Conservation (phyloP, 164 flowering plant species). For the Cinnamomum micranthum region DNA sequence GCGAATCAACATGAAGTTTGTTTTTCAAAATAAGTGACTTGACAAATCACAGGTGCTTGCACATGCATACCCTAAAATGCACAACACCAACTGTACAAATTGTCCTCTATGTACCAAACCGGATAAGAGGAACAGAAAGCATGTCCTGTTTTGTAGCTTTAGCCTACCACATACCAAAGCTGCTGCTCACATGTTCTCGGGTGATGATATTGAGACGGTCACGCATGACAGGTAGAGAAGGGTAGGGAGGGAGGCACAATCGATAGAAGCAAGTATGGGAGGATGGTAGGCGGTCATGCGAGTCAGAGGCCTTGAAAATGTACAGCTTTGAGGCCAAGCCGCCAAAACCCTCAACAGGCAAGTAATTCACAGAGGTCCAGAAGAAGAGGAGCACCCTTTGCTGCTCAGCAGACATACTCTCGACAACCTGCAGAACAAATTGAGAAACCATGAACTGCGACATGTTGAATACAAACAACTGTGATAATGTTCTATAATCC, state of each 20-base stretch:
- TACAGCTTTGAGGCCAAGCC: conserved; percentile 66
- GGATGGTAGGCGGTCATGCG: conserved; percentile 48
- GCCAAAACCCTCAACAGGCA: conserved; percentile 77
- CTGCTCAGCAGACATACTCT: conserved; percentile 57
- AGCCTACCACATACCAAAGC: conserved; percentile 28
- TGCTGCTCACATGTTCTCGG: conserved; percentile 26
- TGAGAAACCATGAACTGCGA: neutral
- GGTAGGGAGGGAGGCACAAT: conserved; percentile 26
- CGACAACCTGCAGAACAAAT: conserved; percentile 53
- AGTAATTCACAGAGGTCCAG: conserved; percentile 83
- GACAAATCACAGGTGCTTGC: neutral
- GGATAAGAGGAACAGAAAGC: neutral
- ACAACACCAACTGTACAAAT: neutral
- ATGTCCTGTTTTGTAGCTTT: neutral
- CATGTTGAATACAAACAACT: no score
- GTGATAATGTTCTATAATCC: no score
- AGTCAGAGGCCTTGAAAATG: conserved; percentile 45
- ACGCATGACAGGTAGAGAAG: conserved; percentile 22
- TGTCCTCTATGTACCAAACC: neutral
- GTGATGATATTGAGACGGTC: conserved; percentile 20
- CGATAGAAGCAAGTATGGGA: conserved; percentile 37
- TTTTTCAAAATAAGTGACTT: neutral
- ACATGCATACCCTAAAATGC: neutral
- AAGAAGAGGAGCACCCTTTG: conserved; percentile 70
- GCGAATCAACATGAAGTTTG: neutral